Evolutionary conservation across 208 protist species (phyloP), one percentile per base, ranked within the genome.

Genomic region (Zelonia costaricensis): DNA sequence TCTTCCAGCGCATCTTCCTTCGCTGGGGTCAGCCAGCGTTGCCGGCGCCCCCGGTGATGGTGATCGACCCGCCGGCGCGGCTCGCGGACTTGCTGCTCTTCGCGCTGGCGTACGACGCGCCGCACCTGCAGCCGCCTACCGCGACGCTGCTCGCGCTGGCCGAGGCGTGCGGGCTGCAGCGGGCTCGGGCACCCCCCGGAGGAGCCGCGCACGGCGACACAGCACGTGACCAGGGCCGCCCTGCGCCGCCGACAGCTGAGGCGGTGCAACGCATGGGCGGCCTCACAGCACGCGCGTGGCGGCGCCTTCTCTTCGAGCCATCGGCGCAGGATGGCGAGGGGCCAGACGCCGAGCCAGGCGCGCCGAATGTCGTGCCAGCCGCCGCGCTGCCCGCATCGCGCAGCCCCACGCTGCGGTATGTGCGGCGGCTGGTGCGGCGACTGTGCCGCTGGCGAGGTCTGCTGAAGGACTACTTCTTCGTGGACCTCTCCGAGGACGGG

Each of bases 1-100:
- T 85, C 22, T 93, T 84, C 47, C 90, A 93, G 58, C 84, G 83
- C 48, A 80, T 94, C 46, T 92, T 96, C 54, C 60, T 89, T 40
- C 84, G 80, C 46, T 96, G 87, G 86, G 68, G 62, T 1, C 66
- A 80, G 35, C 70, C 83, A 1, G 67, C 74, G 4, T 60, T 89
- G 20, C 77, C 76, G 1, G 55, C 73, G 25, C 62, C 72, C 20
- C 65, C 84, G 1, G 49, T 73, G 16, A 36, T 94, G 12, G 43
- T 62, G 25, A 73, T 91, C 31, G 52, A 62, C 13, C 51, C 63
- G 0, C 80, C 84, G 28, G 47, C 78, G 33, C 62, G 47, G 2
- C 27, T 94, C 31, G 28, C 63, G 15, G 69, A 84, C 52, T 61
- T 92, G 44, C 48, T 94, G 3, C 53, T 59, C 18, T 63, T 80